A percentile compares a stretch with the other conserved stretches of the same genome.
Conservation (phyloP, 2,329 filamentous ascomycete species). For the Penicillium griseofulvum region DNA sequence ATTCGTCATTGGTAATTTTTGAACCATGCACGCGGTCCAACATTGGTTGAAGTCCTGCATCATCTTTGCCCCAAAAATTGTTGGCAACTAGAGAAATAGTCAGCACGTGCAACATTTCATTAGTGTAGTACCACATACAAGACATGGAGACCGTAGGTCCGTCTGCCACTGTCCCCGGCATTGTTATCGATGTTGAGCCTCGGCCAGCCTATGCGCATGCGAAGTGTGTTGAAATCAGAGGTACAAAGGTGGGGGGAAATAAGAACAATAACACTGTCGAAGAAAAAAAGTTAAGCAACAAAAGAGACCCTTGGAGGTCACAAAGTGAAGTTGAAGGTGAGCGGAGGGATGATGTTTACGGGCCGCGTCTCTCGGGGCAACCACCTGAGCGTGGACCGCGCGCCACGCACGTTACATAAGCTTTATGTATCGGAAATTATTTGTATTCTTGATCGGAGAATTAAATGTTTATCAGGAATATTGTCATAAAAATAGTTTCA, state of each 20-base stretch:
- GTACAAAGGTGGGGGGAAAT: slow-evolving; percentile 9
- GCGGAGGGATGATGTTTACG: slow-evolving; percentile 23
- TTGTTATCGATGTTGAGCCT: slow-evolving; percentile 40
- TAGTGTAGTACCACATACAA: slow-evolving; percentile 48
- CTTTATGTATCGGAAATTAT: neutral
- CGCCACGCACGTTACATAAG: slow-evolving; percentile 14
- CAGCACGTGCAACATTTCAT: neutral
- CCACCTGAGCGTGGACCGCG: neutral
- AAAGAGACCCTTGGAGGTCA: slow-evolving; percentile 21
- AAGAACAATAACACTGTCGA: slow-evolving; percentile 9
- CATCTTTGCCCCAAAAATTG: slow-evolving; percentile 99
- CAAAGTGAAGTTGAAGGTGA: slow-evolving; percentile 15
- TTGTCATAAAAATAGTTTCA: neutral
- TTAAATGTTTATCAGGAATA: neutral
- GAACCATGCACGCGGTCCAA: slow-evolving; percentile 92
- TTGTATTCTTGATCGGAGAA: neutral
- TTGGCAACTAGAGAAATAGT: slow-evolving; percentile 67
- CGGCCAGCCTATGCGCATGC: slow-evolving; percentile 39
- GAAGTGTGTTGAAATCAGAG: slow-evolving; percentile 8
- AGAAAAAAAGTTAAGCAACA: slow-evolving; percentile 3
- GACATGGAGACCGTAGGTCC: slow-evolving; percentile 65
- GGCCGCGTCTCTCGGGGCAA: slow-evolving; percentile 27
- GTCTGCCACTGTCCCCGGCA: slow-evolving; percentile 62
- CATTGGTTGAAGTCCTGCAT: slow-evolving; percentile 88
- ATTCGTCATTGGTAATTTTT: slow-evolving; percentile 90